A percentile compares a stretch with the other conserved stretches of the same genome.
Evolutionary conservation across 2,329 filamentous ascomycete species (phyloP).

Genomic region (Bipolaris sorokiniana): DNA sequence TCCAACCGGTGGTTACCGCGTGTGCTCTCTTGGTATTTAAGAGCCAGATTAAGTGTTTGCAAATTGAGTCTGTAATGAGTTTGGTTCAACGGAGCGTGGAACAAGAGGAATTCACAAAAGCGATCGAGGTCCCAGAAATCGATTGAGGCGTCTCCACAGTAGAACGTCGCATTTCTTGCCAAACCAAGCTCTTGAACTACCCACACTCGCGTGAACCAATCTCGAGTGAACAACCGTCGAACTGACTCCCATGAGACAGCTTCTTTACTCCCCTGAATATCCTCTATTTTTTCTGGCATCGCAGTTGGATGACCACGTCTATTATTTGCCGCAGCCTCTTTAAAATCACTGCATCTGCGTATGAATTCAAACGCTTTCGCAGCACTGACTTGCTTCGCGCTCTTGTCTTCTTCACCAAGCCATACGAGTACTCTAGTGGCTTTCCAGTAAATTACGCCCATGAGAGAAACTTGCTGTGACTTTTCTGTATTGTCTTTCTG

Average conservation of each 20-base stretch:
- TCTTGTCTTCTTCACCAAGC: not conserved
- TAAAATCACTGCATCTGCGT: not conserved
- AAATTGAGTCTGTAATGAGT: not conserved
- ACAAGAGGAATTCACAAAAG: not conserved
- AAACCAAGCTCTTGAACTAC: not conserved
- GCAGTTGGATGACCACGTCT: not conserved
- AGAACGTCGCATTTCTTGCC: not conserved
- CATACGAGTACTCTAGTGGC: not conserved
- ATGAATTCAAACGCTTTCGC: not conserved
- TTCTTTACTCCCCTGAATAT: not conserved
- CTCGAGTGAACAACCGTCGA: not conserved
- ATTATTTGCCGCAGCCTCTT: not conserved
- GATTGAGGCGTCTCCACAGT: conserved; percentile 4
- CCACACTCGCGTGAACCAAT: not conserved
- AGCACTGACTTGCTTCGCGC: not conserved
- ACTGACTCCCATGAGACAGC: not conserved
- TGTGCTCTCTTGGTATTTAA: not conserved
- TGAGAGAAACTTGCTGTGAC: not conserved
- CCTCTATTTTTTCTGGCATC: not conserved
- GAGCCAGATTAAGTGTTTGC: not conserved
- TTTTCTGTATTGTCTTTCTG: not conserved
- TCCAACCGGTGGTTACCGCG: not conserved
- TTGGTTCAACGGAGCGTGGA: not conserved
- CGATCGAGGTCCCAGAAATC: not conserved
- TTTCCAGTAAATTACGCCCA: not conserved